Evolutionary conservation across 331 rosid genomes (phyloP).

Genomic region (Malus hybrid): DNA sequence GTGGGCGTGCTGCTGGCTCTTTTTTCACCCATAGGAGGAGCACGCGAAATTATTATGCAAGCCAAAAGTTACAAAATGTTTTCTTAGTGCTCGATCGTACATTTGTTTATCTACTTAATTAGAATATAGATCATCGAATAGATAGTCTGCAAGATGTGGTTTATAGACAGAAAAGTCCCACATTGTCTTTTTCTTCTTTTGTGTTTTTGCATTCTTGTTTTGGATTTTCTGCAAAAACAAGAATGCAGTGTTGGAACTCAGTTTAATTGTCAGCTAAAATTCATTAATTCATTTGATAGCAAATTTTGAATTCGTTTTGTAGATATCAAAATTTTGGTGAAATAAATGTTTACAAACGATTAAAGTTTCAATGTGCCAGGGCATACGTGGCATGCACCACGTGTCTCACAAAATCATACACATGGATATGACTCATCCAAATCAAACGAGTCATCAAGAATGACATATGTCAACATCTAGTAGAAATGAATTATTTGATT

Average conservation of each 20-base stretch:
- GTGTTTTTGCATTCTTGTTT: neutral
- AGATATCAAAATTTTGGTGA: no score
- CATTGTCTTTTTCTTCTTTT: neutral
- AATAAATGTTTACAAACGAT: no score
- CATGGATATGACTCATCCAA: no score
- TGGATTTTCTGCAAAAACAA: neutral
- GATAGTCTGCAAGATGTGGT: neutral
- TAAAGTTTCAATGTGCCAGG: no score
- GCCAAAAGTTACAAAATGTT: slow-evolving; percentile 36
- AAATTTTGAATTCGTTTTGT: no score
- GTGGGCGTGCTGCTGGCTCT: slow-evolving; percentile 23
- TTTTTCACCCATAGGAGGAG: slow-evolving; percentile 57
- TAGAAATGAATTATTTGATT: no score
- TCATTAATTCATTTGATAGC: neutral
- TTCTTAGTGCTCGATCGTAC: slow-evolving; percentile 11
- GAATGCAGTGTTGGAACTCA: neutral
- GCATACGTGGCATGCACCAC: no score
- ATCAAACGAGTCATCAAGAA: no score
- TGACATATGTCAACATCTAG: no score
- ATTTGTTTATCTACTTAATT: neutral
- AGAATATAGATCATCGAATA: neutral
- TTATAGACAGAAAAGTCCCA: neutral
- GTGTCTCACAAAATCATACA: no score
- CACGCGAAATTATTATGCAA: slow-evolving; percentile 37
- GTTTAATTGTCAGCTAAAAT: neutral